These are phyloP conservation scores for Corniculantispora saksenae DNA, from an alignment of 2,329 filamentous ascomycete species.

Conservation along the genomic window DNA sequence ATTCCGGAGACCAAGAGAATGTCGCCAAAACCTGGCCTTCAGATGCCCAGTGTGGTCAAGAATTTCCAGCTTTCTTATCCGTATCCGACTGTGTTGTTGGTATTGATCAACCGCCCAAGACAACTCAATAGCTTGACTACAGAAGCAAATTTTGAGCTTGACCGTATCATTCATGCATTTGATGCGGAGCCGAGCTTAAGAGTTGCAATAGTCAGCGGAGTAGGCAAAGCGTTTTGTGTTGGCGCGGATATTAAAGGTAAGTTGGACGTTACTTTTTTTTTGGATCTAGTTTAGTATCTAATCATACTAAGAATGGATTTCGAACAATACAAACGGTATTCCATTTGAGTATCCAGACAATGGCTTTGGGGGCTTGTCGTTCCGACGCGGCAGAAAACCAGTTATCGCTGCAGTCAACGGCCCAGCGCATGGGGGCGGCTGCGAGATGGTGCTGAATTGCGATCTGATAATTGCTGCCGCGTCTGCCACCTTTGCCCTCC, in stretches of 20 bases:
- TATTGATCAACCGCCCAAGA: too few relatives aligned
- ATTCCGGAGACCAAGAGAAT: too few relatives aligned
- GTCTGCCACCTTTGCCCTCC: slow-evolving; percentile 63
- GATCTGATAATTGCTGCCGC: slow-evolving; percentile 66
- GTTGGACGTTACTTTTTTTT: not conserved
- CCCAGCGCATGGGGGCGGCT: slow-evolving; percentile 69
- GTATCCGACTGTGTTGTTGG: too few relatives aligned
- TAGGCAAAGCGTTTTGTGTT: not conserved
- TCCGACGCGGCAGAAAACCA: slow-evolving; percentile 68
- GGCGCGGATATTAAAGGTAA: not conserved
- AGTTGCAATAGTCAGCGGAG: slow-evolving; percentile 4
- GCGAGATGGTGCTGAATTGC: slow-evolving; percentile 68
- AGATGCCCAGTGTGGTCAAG: too few relatives aligned
- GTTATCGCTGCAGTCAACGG: slow-evolving; percentile 75
- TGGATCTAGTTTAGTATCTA: too few relatives aligned
- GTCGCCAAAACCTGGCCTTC: too few relatives aligned
- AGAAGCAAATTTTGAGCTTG: too few relatives aligned
- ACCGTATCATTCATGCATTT: too few relatives aligned
- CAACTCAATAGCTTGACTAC: too few relatives aligned
- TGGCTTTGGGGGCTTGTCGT: slow-evolving; percentile 60
- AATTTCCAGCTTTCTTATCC: too few relatives aligned
- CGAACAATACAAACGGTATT: not conserved
- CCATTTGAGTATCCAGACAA: slow-evolving; percentile 6
- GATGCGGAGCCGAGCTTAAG: not conserved
- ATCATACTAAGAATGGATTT: slow-evolving; percentile 2